Evolutionary conservation across 352 stramenopile species (phyloP).

Genomic region (Phytophthora foliorum): DNA sequence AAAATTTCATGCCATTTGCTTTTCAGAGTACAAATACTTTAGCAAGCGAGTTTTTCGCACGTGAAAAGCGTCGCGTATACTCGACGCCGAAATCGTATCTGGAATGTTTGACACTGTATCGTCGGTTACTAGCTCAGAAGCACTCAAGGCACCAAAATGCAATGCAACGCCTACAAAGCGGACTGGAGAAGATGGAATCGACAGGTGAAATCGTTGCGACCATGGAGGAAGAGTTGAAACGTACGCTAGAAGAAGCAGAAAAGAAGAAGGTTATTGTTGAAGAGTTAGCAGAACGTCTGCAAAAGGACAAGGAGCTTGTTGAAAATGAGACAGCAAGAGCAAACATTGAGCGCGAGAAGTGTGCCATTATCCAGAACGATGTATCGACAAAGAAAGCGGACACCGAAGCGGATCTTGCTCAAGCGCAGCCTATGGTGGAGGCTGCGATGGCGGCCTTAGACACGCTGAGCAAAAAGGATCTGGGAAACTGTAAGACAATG

Average conservation of each 20-base stretch:
- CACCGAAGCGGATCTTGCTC: slow-evolving; percentile 77
- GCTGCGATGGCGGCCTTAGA: slow-evolving; percentile 91
- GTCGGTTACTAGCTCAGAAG: slow-evolving; percentile 77
- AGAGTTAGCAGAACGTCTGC: slow-evolving; percentile 92
- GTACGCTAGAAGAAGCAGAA: slow-evolving; percentile 92
- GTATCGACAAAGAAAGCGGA: slow-evolving; percentile 91
- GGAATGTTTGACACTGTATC: slow-evolving; percentile 92
- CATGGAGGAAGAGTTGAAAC: slow-evolving; percentile 94
- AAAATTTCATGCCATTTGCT: slow-evolving; percentile 94
- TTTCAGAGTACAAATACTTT: slow-evolving; percentile 94
- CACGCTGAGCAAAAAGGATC: slow-evolving; percentile 91
- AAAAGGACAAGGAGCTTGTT: slow-evolving; percentile 93
- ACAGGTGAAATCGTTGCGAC: slow-evolving; percentile 91
- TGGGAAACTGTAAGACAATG: slow-evolving; percentile 94
- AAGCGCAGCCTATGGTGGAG: slow-evolving; percentile 85
- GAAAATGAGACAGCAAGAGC: slow-evolving; percentile 93
- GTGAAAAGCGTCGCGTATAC: slow-evolving; percentile 92
- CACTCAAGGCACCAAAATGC: slow-evolving; percentile 63
- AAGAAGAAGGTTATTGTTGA: slow-evolving; percentile 94
- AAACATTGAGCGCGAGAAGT: slow-evolving; percentile 92
- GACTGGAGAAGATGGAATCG: slow-evolving; percentile 91
- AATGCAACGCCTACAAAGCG: slow-evolving; percentile 88
- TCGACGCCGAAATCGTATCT: slow-evolving; percentile 95
- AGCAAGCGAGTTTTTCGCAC: slow-evolving; percentile 78
- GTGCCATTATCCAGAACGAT: slow-evolving; percentile 93